These are phyloP conservation scores for Phlyctochytrium planicorne DNA, from an alignment of 192 early-diverging fungal genomes.

Conservation along the genomic window DNA sequence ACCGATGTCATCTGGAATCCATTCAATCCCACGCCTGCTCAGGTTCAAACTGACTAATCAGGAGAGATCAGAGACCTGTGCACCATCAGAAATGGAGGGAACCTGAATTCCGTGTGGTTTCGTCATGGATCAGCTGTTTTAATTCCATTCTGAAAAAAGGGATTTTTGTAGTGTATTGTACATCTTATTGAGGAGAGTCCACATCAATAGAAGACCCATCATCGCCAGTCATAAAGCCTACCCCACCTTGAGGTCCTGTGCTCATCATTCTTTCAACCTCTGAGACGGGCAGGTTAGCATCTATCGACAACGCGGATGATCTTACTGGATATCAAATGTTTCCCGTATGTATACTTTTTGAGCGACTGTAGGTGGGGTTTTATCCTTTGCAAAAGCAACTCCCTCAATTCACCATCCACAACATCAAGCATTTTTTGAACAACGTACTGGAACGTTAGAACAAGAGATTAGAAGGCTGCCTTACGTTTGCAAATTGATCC, in stretches of 20 bases:
- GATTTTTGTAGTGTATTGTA: too few species aligned
- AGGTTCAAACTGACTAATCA: slow-evolving; percentile 9
- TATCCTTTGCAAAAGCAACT: slow-evolving; percentile 86
- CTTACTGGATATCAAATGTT: slow-evolving; percentile 84
- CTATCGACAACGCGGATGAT: slow-evolving; percentile 7
- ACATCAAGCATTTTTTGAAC: slow-evolving; percentile 99
- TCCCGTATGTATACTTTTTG: slow-evolving; percentile 98
- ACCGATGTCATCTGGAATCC: not conserved
- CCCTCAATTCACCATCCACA: slow-evolving; percentile 86
- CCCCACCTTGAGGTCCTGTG: too few species aligned
- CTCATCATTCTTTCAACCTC: slow-evolving; percentile 34
- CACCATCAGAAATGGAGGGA: too few species aligned
- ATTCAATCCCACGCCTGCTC: not conserved
- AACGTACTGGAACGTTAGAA: slow-evolving; percentile 64
- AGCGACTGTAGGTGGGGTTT: slow-evolving; percentile 87
- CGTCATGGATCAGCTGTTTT: too few species aligned
- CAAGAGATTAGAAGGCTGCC: not conserved
- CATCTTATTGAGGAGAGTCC: too few species aligned
- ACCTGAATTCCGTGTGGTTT: too few species aligned
- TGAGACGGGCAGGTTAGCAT: not conserved
- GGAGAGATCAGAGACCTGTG: too few species aligned
- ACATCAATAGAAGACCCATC: too few species aligned
- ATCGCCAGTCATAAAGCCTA: too few species aligned
- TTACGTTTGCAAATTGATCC: slow-evolving; percentile 94
- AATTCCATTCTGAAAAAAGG: too few species aligned